Evolutionary conservation across 192 early-diverging fungal species (phyloP), one percentile per base, ranked within the genome.

Genomic region (Spizellomyces punctatus): DNA sequence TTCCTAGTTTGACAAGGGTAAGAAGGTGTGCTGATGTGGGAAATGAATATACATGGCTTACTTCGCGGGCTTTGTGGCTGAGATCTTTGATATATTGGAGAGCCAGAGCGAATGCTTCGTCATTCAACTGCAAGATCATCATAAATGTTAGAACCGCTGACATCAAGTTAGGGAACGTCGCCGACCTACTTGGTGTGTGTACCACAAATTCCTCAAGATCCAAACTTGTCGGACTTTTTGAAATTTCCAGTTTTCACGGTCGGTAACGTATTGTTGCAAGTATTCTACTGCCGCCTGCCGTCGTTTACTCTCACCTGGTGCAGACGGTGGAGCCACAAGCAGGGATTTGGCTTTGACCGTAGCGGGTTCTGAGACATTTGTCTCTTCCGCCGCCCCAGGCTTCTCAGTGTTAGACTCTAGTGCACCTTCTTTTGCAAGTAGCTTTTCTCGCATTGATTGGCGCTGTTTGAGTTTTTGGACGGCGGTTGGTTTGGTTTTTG

Each of bases 151-250:
- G 14, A 17, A n/a, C 10, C 16, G 63, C 36, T 2, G 42, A 0
- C 16, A 42, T 64, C 16, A 46, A 50, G 16, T 48, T 14, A 4
- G 19, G 12, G 1, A 2, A n/a, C 1, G 12, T 10, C 36, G 10
- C 42, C 2, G 10, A 36, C 58, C 48, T 55, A 69, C 52, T 59
- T 75, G 77, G 17, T 75, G 66, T 42, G 72, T 19, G 48, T 74
- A 78, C 50, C 67, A 78, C 72, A 78, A 10, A 52, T 78, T 74
- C 41, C 58, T 46, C 63, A 78, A 58, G 45, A 78, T 74, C 77
- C 77, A 78, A n/a, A 71, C 65, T 58, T 78, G 77, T 22, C 67
- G 55, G 14, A 78, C 72, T 70, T 78, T 78, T 64, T 74, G 67
- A 42, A 78, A 78, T 47, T 78, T 78, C 77, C 77, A 78, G 14